Evolutionary conservation across 352 stramenopile genomes (phyloP).

Genomic region (Phytophthora vignae): DNA sequence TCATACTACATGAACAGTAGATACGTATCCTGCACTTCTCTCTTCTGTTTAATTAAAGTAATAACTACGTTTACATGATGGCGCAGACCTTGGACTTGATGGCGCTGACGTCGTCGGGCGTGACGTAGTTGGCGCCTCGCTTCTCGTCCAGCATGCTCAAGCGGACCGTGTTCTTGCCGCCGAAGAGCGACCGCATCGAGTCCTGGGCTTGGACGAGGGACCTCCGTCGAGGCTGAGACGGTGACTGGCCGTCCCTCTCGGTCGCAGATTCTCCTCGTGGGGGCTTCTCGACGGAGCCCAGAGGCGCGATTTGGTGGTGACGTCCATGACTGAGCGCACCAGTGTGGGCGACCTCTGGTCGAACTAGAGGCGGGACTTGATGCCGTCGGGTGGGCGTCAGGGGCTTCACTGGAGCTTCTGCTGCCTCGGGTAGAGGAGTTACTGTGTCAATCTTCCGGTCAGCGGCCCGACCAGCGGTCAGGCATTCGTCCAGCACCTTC

Average conservation of each 20-base stretch:
- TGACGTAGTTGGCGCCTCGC: conserved; percentile 1
- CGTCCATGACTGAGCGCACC: conserved; percentile 1
- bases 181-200: conserved; percentile 43
- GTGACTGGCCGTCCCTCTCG: conserved; percentile 1
- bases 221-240: conserved; percentile 5
- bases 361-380: conserved; percentile 16
- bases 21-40: neutral
- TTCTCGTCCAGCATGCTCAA: conserved; percentile 19
- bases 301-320: conserved; percentile 15
- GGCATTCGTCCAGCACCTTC: conserved; percentile 35
- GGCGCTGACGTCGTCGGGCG: neutral
- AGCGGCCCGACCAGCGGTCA: conserved; percentile 1
- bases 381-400: conserved; percentile 14
- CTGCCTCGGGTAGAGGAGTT: neutral
- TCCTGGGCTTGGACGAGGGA: conserved; percentile 49
- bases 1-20: neutral
- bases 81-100: conserved; percentile 33
- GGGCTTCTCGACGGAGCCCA: neutral
- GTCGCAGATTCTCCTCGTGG: neutral
- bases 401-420: neutral
- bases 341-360: neutral
- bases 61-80: conserved; percentile 32
- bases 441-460: neutral
- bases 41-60: too few relatives aligned
- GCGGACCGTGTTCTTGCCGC: conserved; percentile 24